Conservation (phyloP, 1,139 yeast genomes). For the Diutina mesorugosa region DNA sequence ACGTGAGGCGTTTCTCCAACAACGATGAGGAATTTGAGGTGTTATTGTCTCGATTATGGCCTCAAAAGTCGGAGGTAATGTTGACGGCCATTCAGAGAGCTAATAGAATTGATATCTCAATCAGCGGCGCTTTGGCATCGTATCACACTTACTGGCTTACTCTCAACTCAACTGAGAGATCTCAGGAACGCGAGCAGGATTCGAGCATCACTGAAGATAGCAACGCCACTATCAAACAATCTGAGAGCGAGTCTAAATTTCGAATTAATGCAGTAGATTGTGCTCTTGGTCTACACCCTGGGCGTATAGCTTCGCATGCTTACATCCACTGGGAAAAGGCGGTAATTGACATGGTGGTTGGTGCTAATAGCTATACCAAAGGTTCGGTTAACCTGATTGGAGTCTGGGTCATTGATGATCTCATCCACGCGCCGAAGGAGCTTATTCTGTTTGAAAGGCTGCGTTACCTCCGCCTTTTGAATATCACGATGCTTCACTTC, state of each 20-base stretch:
- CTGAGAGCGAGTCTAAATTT: background rate
- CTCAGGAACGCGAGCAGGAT: background rate
- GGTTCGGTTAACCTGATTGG: background rate
- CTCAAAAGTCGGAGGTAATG: background rate
- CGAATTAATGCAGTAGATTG: background rate
- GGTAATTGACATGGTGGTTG: background rate
- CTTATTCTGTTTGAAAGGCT: background rate
- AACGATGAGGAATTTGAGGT: constrained; percentile 7
- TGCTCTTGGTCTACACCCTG: background rate
- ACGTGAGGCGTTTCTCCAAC: constrained; percentile 10
- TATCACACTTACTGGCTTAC: constrained; percentile 47
- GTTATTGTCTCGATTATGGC: background rate
- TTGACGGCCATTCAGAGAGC: background rate
- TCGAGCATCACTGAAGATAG: background rate
- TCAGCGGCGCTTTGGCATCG: constrained; percentile 18
- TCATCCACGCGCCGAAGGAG: background rate
- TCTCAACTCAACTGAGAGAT: constrained; percentile 9
- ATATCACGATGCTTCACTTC: background rate
- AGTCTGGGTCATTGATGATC: background rate
- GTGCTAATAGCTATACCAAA: background rate
- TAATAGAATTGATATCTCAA: background rate
- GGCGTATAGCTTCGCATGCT: background rate
- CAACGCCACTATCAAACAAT: background rate
- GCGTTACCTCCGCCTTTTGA: background rate
- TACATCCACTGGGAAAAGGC: background rate